phyloP scores from a whole-genome alignment of 2,329 filamentous ascomycete species.

The Aspergillus sp. region DNA sequence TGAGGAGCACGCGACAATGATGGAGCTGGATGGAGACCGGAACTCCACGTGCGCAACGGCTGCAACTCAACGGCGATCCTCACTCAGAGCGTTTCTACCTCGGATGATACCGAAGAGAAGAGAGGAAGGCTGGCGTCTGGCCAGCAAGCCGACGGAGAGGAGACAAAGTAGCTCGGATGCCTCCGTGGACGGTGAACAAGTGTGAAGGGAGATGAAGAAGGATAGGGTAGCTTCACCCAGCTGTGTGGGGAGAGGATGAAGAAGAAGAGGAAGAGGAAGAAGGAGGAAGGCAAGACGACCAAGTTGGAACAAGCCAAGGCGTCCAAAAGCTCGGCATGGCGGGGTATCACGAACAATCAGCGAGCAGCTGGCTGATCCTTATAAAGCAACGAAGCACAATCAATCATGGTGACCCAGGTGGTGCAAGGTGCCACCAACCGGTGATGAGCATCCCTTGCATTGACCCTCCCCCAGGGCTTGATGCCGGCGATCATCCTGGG shows the following conservation, averaged over 20 bases:
- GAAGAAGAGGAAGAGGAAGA: not conserved
- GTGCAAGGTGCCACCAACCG: not conserved
- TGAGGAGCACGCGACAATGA: not conserved
- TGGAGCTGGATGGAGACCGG: not conserved
- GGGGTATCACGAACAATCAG: slow-evolving; percentile 11
- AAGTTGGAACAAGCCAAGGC: not conserved
- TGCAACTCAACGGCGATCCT: slow-evolving; percentile 5
- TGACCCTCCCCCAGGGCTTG: not conserved
- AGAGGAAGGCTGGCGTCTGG: not conserved
- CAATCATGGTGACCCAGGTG: not conserved
- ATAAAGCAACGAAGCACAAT: not conserved
- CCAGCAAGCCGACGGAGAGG: not conserved
- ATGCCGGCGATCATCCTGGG: not conserved
- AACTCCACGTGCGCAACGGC: slow-evolving; percentile 8
- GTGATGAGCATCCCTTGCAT: slow-evolving; percentile 13
- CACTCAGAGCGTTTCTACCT: not conserved
- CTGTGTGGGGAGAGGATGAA: not conserved
- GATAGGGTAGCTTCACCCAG: not conserved
- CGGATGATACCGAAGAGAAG: not conserved
- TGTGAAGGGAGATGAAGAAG: not conserved
- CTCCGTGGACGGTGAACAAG: not conserved
- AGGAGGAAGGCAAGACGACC: not conserved
- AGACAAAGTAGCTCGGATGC: not conserved
- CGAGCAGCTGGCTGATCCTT: slow-evolving; percentile 1
- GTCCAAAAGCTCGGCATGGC: slow-evolving; percentile 17